phyloP scores from a whole-genome alignment of 1,284 basidiomycete genomes.

The Naganishia sp. region DNA sequence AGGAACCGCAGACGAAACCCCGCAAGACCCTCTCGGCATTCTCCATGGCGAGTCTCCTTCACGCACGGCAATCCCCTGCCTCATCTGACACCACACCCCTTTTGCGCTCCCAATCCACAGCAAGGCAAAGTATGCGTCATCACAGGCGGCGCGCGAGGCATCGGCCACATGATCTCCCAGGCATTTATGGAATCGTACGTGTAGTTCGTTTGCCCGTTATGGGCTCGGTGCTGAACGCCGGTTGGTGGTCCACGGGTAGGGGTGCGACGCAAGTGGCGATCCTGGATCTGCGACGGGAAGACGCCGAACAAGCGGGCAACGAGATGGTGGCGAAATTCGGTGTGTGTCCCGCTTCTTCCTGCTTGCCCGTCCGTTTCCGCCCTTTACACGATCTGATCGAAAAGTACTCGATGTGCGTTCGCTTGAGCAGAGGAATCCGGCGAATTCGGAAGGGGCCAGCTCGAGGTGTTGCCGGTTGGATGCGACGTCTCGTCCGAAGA shows the following conservation, averaged over 20 bases:
- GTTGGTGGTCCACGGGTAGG: constrained; percentile 50
- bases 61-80: no score
- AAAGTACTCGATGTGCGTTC: background rate
- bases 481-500: constrained; percentile 87
- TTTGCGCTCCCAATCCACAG: constrained; percentile 6
- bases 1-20: constrained; percentile 28
- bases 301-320: constrained; percentile 69
- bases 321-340: constrained; percentile 60
- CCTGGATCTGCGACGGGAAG: constrained; percentile 76
- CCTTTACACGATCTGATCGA: no score
- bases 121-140: constrained; percentile 76
- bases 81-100: background rate
- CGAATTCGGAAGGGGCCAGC: constrained; percentile 62
- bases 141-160: constrained; percentile 88
- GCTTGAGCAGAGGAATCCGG: constrained; percentile 61
- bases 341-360: background rate
- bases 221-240: background rate
- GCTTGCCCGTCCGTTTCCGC: background rate
- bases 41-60: constrained; percentile 25
- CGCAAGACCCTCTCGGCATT: constrained; percentile 25
- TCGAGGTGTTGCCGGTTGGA: constrained; percentile 73
- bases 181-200: constrained; percentile 83
- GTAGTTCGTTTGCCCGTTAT: background rate
- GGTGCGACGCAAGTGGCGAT: constrained; percentile 81
- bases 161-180: constrained; percentile 84